Percentiles rank a stretch among this genome's conserved stretches.
phyloP scores from a whole-genome alignment of 148 eudicot genomes.

The Chenopodium album region DNA sequence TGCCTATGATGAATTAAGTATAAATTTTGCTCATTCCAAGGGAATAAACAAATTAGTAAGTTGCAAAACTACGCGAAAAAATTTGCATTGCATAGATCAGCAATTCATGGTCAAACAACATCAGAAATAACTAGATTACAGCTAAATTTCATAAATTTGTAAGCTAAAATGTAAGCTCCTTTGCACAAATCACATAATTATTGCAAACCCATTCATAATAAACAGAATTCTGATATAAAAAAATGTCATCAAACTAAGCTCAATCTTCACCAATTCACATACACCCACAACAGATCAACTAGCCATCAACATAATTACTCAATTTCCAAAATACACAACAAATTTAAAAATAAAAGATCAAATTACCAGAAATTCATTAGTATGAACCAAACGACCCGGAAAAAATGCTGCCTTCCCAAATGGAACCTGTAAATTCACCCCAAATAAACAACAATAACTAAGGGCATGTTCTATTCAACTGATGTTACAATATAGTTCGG shows the following conservation, averaged over 20 bases:
- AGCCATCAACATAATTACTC: not conserved
- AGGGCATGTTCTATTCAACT: too few species aligned
- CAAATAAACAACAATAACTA: not conserved
- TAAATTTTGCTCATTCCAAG: not conserved
- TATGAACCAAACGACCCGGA: conserved; percentile 82
- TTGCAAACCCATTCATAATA: not conserved
- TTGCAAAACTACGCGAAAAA: not conserved
- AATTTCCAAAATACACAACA: not conserved
- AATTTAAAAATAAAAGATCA: not conserved
- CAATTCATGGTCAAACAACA: not conserved
- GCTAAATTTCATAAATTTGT: not conserved
- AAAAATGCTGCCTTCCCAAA: conserved; percentile 95
- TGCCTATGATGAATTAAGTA: not conserved
- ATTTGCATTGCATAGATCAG: not conserved
- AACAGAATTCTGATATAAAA: not conserved
- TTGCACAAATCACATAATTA: not conserved
- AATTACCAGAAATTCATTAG: conserved; percentile 83
- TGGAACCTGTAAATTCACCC: conserved; percentile 58
- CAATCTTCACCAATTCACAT: not conserved
- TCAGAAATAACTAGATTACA: not conserved
- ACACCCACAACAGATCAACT: not conserved
- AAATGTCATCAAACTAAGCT: not conserved
- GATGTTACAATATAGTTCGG: too few species aligned
- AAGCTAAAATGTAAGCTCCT: not conserved
- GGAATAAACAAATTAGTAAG: not conserved